A percentile compares a stretch with the other conserved stretches of the same genome.
phyloP scores from a whole-genome alignment of 2,329 filamentous ascomycete genomes.

The Metarhizium album region DNA sequence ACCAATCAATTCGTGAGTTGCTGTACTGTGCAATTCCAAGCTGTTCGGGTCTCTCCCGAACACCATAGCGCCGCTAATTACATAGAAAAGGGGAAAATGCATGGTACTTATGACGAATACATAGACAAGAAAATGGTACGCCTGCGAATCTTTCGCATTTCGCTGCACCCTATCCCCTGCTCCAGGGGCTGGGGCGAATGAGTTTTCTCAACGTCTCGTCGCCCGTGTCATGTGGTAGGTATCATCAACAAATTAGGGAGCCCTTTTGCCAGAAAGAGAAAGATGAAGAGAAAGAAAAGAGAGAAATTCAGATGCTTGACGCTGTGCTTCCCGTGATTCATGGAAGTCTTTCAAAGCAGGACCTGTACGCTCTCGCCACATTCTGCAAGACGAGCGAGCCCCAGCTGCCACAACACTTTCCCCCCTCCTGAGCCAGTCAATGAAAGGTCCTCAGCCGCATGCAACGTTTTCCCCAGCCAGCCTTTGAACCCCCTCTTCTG shows the following conservation, averaged over 20 bases:
- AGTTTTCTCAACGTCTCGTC: background rate
- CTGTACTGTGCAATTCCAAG: background rate
- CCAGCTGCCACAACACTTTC: background rate
- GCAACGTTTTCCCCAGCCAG: background rate
- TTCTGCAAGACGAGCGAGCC: background rate
- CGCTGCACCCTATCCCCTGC: background rate
- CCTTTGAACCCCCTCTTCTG: background rate
- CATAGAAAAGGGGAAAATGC: background rate
- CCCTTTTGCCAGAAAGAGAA: background rate
- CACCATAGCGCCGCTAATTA: constrained; percentile 1
- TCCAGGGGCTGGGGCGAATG: background rate
- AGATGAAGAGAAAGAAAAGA: background rate
- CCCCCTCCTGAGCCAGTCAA: too few relatives aligned
- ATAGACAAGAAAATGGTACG: background rate
- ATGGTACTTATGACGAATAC: background rate
- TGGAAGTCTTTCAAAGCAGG: background rate
- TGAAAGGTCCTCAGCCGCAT: background rate
- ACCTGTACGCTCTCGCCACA: background rate
- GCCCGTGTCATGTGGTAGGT: background rate
- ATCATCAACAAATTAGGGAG: background rate
- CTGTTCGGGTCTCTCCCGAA: background rate
- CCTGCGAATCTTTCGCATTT: background rate
- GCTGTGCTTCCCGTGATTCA: background rate
- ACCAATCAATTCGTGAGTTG: background rate
- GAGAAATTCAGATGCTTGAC: background rate